Conservation (phyloP, 2,329 filamentous ascomycete species). For the Allantophomopsis cytisporea region DNA sequence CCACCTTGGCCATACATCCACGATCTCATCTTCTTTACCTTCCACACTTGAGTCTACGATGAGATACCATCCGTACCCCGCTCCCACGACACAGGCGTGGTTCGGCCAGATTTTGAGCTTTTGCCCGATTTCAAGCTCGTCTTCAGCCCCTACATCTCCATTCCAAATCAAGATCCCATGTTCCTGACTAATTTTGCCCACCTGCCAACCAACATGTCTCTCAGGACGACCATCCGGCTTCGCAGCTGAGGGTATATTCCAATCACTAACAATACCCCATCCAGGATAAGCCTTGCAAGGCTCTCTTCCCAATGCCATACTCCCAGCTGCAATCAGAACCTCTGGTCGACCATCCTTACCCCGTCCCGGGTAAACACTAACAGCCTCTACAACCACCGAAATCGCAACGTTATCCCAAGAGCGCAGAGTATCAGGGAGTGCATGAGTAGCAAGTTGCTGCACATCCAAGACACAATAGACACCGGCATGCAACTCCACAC, state of each 20-base stretch:
- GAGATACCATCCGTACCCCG: constrained; percentile 59
- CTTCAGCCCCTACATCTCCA: constrained; percentile 26
- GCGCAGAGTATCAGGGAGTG: constrained; percentile 21
- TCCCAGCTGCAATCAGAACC: constrained; percentile 55
- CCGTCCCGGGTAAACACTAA: constrained; percentile 50
- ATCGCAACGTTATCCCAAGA: constrained; percentile 42
- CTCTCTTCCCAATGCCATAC: constrained; percentile 58
- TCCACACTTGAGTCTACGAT: constrained; percentile 50
- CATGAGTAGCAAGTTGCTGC: constrained; percentile 65
- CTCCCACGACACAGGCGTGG: constrained; percentile 66
- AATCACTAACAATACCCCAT: constrained; percentile 56
- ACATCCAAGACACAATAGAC: constrained; percentile 67
- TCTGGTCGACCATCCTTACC: constrained; percentile 36
- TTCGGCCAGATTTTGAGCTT: constrained; percentile 65
- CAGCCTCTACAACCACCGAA: constrained; percentile 58
- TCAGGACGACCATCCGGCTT: constrained; percentile 24
- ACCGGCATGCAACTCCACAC: constrained; percentile 61
- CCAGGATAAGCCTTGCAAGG: constrained; percentile 57
- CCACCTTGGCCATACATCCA: constrained; percentile 67
- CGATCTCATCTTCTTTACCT: constrained; percentile 41
- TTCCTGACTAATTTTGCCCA: constrained; percentile 63
- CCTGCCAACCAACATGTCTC: constrained; percentile 43
- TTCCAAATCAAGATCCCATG: constrained; percentile 59
- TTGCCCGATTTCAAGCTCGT: constrained; percentile 45
- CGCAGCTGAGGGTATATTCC: constrained; percentile 23